Evolutionary conservation across 2,329 filamentous ascomycete species (phyloP).

Genomic region (Alternaria triticimaculans): DNA sequence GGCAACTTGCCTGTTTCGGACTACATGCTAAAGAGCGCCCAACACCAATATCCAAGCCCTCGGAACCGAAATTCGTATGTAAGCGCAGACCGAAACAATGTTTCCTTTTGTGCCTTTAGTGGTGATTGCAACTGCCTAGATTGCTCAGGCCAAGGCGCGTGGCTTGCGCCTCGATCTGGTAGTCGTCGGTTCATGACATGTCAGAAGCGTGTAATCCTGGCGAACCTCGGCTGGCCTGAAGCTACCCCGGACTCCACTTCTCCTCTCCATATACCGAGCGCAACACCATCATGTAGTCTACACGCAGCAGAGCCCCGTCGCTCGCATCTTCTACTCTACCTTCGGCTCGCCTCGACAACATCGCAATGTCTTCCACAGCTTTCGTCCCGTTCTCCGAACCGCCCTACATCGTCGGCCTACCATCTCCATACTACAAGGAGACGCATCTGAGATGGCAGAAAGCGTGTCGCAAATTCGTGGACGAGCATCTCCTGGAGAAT

Average conservation of each 20-base stretch:
- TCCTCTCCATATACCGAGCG: slow-evolving; percentile 5
- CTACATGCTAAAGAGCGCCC: not conserved
- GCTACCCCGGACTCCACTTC: slow-evolving; percentile 12
- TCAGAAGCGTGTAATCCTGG: slow-evolving; percentile 1
- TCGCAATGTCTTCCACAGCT: slow-evolving; percentile 39
- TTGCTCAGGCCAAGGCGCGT: not conserved
- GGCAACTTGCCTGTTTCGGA: not conserved
- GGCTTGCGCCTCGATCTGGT: not conserved
- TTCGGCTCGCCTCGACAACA: not conserved
- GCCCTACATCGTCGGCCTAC: slow-evolving; percentile 72
- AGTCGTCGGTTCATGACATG: slow-evolving; percentile 3
- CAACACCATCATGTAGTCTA: slow-evolving; percentile 2
- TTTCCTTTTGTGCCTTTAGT: not conserved
- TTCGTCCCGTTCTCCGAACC: slow-evolving; percentile 74
- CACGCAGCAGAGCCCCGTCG: not conserved
- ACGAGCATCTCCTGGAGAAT: slow-evolving; percentile 66
- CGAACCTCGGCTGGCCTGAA: slow-evolving; percentile 9
- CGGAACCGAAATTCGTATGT: not conserved
- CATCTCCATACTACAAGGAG: slow-evolving; percentile 73
- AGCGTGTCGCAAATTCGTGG: slow-evolving; percentile 70
- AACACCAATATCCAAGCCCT: not conserved
- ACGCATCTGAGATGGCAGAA: slow-evolving; percentile 72
- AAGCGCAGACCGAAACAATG: not conserved
- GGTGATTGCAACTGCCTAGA: not conserved
- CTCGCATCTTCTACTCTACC: not conserved